Base-by-base conservation (phyloP, 2,329 filamentous ascomycete species). In the Periconia macrospinosa region DNA sequence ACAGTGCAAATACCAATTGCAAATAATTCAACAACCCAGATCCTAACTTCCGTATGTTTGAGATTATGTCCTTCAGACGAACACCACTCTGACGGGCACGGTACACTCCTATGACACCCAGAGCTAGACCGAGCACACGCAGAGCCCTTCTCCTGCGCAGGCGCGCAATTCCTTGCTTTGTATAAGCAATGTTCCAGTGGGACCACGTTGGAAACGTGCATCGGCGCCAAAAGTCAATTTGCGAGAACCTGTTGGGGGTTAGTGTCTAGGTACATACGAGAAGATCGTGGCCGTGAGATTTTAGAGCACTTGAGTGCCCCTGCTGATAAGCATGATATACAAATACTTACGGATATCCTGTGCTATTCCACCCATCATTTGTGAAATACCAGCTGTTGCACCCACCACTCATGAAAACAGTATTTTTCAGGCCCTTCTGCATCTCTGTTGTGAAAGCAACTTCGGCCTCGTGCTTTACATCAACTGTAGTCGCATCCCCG, bases 401-500 rank as follows among this genome's bases (percentile, higher is more conserved):
- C 23, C 67, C 66, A 17, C 54, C 54, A 35, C 68, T 77, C 42
- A 67, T 71, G 69, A 78, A 85, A 1, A 84, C 89, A 35, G 82
- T 80, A 45, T 87, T 80, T 45, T 71, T 67, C 37, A 70, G 58
- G 7, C 64, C 62, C 56, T 65, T 56, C 27, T 76, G 71, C 5
- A 84, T 70, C 47, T 80, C 76, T 3, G 62, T 57, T 6, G 66
- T 80, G 68, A 58, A 75, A 54, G 77, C 94, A 93, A 58, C 86
- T 83, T 63, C 82, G 77, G 53, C 96, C 81, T 73, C 97, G 96
- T 73, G 92, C 86, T 64, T 83, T 78, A 65, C 90, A 89, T 77
- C 97, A 89, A 81, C 92, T 94, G 70, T 94, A 88, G 69, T 94
- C 92, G 55, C 94, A 90, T 63, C 88, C 89, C 93, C 92, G 95